Base-by-base conservation (phyloP, 164 flowering plant genomes). In the Tinospora cordifolia region DNA sequence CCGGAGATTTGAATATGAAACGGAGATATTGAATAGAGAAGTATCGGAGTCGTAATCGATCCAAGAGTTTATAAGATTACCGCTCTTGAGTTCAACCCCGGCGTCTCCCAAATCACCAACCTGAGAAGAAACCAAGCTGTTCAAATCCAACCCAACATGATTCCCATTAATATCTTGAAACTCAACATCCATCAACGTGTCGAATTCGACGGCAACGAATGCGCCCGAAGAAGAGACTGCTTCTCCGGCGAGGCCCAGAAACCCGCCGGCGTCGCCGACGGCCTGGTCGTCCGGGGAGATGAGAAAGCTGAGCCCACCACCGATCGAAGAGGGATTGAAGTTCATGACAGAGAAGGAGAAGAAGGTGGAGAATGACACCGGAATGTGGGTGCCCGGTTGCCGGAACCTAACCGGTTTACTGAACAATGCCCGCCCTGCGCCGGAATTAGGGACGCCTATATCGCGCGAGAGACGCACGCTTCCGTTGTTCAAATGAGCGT, bases 131-230 rank as follows among this genome's bases (percentile, higher is more conserved):
- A 85, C 83, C 85, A 93, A 67, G 38, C 81, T 78, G 78, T 84
- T 81, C n/a, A 88, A 80, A 81, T 93, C 97, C 78, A 93, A 64
- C 9, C 97, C 98, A 71, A 93, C 92, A 65, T 93, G 98, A 69
- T 93, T 91, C 9, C 96, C 89, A 68, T 93, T 91, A 57, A 91
- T 83, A 72, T 93, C 98, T 40, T 77, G 76, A 79, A 87, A 91
- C 75, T 83, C 92, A 1, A 87, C 92, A 72, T 93, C 97, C 98
- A 93, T 93, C 11, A 87, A 74, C 1, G 96, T 93, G 65, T 93
- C 98, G 69, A 93, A 93, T 66, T 93, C 98, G 8, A 93, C 86
- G 3, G 93, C 98, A 38, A 93, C 85, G 51, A 85, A 84, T 8
- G 81, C 79, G 38, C 36, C 36, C 3, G 36, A 30, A 30, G 36